Base-by-base conservation (phyloP, 495 filamentous ascomycete species). In the Patellaria atrata region DNA sequence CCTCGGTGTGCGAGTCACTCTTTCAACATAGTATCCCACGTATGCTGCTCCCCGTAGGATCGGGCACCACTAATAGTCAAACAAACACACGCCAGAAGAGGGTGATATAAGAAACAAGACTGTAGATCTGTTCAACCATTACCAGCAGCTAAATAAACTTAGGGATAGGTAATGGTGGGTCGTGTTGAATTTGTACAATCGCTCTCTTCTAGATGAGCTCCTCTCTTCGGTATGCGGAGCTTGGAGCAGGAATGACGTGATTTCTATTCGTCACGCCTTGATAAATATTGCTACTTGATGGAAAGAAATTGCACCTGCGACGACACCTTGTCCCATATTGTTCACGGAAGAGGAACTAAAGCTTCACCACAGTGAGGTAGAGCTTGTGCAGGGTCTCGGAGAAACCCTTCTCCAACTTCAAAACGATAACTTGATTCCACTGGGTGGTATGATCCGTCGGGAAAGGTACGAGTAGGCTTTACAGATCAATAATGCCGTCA, bases 391-490 rank as follows among this genome's bases (percentile, higher is more conserved):
- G 17, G 35, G 35, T 37, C 35, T 37, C 25, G 25, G 35, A 23
- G 35, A 37, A 31, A 26, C 30, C 17, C 35, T 37, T 12, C 25
- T 28, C 20, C 35, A 37, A 26, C 35, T 37, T 23, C 35, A 37
- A 18, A 30, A 37, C 23, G 35, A 37, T 17, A 30, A 37, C 25
- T 17, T 37, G 20, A 37, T 37, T 18, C 35, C 35, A 30, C 17
- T 37, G 20, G 35, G 25, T 23, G 35, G 35, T 11, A 37, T 37
- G 35, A 26, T 37, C 12, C 35, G 18, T 17, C 35, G 35, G 19
- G 35, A 37, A 30, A 30, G 30, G 18, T 37, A 37, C 25, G 24
- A 37, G 35, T 26, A 37, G 35, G 35, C 35, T 37, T 37, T 20
- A 22, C 13, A 17, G 13, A 23, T 30, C 35, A 37, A 23, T 18